These are phyloP conservation scores for Kalaharituber pfeilii DNA, from an alignment of 2,329 filamentous ascomycete genomes.

Conservation along the genomic window DNA sequence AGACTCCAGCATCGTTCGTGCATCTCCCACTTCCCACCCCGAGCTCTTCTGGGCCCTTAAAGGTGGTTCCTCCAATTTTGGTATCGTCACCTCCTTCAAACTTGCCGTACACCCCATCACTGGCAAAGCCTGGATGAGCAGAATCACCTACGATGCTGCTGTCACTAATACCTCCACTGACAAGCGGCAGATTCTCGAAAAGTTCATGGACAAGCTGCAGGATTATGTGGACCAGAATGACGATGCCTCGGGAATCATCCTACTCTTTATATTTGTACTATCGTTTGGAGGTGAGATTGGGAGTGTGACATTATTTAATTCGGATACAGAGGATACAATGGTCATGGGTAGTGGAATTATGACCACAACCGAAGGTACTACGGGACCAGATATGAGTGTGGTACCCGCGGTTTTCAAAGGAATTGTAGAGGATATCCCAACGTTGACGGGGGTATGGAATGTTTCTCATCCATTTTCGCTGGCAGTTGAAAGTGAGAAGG, in stretches of 20 bases:
- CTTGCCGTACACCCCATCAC: neutral
- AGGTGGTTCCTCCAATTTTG: constrained; percentile 32
- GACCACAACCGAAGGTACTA: neutral
- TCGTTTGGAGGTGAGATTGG: neutral
- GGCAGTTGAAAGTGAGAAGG: neutral
- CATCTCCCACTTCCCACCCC: too few species aligned
- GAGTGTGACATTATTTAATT: neutral
- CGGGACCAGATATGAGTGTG: neutral
- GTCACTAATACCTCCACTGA: neutral
- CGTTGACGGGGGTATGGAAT: neutral
- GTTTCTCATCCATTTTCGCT: neutral
- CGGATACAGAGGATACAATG: neutral
- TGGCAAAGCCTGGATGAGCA: neutral
- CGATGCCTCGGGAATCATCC: neutral
- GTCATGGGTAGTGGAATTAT: neutral
- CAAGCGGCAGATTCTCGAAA: neutral
- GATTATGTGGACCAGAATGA: neutral
- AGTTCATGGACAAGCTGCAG: neutral
- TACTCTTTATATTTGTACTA: neutral
- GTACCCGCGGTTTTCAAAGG: neutral
- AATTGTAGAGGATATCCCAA: neutral
- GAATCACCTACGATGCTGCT: neutral
- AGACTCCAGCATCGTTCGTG: too few species aligned
- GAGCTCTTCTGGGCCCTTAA: constrained; percentile 48
- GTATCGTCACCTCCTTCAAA: constrained; percentile 20